Evolutionary conservation across 768 basidiomycete species (phyloP), one percentile per base, ranked within the genome.

Genomic region (Polyporus arcularius): DNA sequence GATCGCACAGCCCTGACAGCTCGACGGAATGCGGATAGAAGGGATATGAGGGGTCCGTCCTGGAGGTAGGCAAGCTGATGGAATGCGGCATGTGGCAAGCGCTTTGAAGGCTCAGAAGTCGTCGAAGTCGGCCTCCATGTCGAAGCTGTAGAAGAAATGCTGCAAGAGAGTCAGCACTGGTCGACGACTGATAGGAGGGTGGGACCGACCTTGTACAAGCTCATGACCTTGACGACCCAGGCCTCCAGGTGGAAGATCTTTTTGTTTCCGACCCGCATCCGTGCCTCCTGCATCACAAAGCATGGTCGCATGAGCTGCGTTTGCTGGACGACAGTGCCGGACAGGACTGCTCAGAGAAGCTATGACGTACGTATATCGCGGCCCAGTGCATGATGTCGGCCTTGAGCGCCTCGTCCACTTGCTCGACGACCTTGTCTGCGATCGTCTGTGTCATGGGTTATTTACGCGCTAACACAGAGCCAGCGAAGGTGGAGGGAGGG

Each of bases 181-280:
- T 3, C 38, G 26, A 6, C 7, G 53, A 18, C 32, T 4, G 26
- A 40, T 6, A 7, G 35, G 6, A 12, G 35, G 30, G n/a, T 1
- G 5, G 26, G 18, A 64, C 70, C 39, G 57, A 91, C 92, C 80
- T 95, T 95, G 67, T 92, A 89, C 59, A 94, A 63, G 68, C 85
- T 90, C 96, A 98, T 98, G 43, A 95, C 85, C 71, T 98, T 97
- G 35, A 97, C 91, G 3, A 96, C 92, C 90, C 94, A 98, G 16
- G 96, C 96, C 69, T 99, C 96, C 45, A 99, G 82, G 70, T 99
- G 96, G 74, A 89, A 98, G 53, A 99, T 98, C 75, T 98, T 90
- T 73, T 92, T 92, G 70, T 85, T 85, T 4, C 96, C 96, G 56
- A 88, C 79, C n/a, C 94, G 85, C 92, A 98, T 92, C n/a, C 97